Evolutionary conservation across 164 flowering plant genomes (phyloP), one percentile per base, ranked within the genome.

Genomic region (Chimonanthus praecox): DNA sequence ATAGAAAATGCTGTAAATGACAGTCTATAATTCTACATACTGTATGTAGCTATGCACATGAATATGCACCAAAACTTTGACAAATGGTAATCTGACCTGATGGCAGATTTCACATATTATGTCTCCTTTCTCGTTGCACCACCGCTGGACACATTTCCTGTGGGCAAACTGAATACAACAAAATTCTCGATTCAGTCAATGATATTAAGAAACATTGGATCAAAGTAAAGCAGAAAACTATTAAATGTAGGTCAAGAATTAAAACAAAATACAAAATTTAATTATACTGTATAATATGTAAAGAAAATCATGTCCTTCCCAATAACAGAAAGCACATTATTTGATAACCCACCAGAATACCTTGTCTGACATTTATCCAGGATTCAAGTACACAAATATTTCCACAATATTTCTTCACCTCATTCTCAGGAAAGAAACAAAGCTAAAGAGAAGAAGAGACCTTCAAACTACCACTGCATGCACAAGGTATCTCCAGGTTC

Each of bases 41-140:
- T 33, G 33, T 33, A 33, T 33, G 33, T 33, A 33, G 33, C 33
- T 33, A 33, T 33, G 33, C 33, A 33, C 33, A 33, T 33, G 33
- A 33, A 33, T 33, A 33, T 33, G 33, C 33, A 33, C 33, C 1
- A 33, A 33, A 33, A 33, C 33, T 33, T 33, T 33, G 33, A 33
- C 33, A 33, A 33, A 33, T 33, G 33, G 33, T 33, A 33, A 33
- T 33, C 33, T 33, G 68, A 88, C 90, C 88, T 85, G 82, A 78
- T 81, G 87, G 74, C 90, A 87, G 64, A 89, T 89, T 83, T 89
- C 92, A 74, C 89, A 89, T 49, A 67, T 89, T 72, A 77, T 78
- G 74, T 87, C 88, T 21, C 89, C 89, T 75, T 89, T 89, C 79
- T 89, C 92, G 72, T 89, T 82, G 84, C 89, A 86, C 92, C 92